Evolutionary conservation across 371 early-diverging fungal species (phyloP).

Genomic region (Mycotypha africana): DNA sequence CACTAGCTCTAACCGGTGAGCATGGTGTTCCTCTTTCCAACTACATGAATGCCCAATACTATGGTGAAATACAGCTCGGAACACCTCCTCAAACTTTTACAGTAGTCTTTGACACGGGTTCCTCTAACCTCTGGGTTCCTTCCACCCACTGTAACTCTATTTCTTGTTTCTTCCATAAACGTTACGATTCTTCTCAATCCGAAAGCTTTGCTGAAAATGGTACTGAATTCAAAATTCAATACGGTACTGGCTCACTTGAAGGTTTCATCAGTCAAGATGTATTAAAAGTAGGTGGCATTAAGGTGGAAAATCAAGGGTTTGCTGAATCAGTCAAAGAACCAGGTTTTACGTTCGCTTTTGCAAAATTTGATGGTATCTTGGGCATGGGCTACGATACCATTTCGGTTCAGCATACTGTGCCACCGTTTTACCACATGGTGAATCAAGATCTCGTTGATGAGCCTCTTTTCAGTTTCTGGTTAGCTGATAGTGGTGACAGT

Average conservation of each 20-base stretch:
- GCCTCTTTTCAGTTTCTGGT: conserved; percentile 81
- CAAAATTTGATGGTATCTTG: conserved; percentile 91
- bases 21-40: conserved; percentile 87
- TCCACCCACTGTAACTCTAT: conserved; percentile 90
- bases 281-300: conserved; percentile 67
- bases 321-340: conserved; percentile 93
- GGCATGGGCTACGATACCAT: conserved; percentile 90
- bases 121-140: conserved; percentile 95
- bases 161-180: conserved; percentile 86
- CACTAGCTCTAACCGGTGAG: conserved; percentile 48
- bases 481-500: conserved; percentile 48
- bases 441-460: conserved; percentile 69
- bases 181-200: conserved; percentile 74
- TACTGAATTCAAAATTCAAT: conserved; percentile 85
- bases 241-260: conserved; percentile 89
- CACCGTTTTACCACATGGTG: conserved; percentile 91
- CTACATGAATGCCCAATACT: conserved; percentile 97
- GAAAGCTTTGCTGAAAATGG: conserved; percentile 76
- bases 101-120: conserved; percentile 96
- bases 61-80: conserved; percentile 79
- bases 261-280: conserved; percentile 83
- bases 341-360: conserved; percentile 82
- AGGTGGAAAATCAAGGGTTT: conserved; percentile 67
- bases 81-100: conserved; percentile 88
- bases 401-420: conserved; percentile 78